A percentile compares a stretch with the other conserved stretches of the same genome.
Evolutionary conservation across 345 rosid genomes (phyloP).

Genomic region (Rhodamnia rubescens): DNA sequence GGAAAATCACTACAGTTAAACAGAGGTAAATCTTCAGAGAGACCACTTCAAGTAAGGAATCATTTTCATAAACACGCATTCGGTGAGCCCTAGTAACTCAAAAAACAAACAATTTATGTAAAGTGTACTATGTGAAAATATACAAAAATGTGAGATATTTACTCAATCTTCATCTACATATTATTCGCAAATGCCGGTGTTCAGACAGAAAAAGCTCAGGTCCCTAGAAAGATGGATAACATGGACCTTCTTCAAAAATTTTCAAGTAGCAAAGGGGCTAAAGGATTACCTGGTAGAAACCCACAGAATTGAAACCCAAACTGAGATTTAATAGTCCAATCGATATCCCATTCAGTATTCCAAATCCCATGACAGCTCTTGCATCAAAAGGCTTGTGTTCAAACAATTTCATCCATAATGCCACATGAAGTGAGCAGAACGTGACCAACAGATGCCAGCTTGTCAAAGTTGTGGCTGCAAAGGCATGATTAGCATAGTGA

Average conservation of each 20-base stretch:
- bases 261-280: background rate
- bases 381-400: constrained; percentile 99
- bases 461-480: constrained; percentile 94
- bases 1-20: background rate
- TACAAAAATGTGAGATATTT: background rate
- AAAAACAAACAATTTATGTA: background rate
- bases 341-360: constrained; percentile 92
- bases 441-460: constrained; percentile 99
- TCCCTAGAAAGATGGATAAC: background rate
- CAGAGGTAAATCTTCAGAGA: background rate
- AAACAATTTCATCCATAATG: constrained; percentile 90
- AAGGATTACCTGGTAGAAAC: constrained; percentile 83
- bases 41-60: background rate
- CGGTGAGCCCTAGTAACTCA: background rate
- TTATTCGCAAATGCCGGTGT: background rate
- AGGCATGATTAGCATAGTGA: background rate
- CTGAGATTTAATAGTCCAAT: constrained; percentile 97
- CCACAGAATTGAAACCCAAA: constrained; percentile 97
- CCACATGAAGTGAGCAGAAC: constrained; percentile 97
- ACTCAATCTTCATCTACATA: background rate
- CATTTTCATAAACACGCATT: background rate
- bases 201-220: background rate
- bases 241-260: background rate
- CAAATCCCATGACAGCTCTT: constrained; percentile 99
- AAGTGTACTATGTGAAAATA: background rate